Percentiles rank a stretch among this genome's conserved stretches.
These are phyloP conservation scores for Dendrobium chrysotoxum DNA, from an alignment of 106 monocot species.

Conservation along the genomic window DNA sequence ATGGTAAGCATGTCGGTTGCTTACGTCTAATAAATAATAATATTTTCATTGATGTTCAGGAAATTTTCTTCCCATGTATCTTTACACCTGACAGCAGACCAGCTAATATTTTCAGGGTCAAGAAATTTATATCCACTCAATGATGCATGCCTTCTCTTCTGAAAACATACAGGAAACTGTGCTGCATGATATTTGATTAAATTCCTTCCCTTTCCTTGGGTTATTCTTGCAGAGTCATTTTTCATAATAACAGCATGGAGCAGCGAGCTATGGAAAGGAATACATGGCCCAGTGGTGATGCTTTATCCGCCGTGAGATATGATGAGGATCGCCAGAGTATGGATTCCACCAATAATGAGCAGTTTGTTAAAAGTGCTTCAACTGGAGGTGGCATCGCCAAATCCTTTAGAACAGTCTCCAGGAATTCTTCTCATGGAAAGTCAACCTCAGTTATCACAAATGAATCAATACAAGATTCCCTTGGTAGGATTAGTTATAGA, in stretches of 20 bases:
- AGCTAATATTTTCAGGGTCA: background rate
- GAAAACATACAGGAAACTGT: background rate
- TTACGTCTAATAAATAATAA: background rate
- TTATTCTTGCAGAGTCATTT: background rate
- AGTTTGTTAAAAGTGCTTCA: constrained; percentile 12
- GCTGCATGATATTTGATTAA: background rate
- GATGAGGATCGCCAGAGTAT: background rate
- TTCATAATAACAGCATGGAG: background rate
- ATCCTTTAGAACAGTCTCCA: constrained; percentile 17
- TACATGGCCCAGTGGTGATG: background rate
- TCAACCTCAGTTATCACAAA: constrained; percentile 1
- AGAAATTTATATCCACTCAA: background rate
- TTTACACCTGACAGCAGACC: background rate
- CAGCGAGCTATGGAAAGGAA: background rate
- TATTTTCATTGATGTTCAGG: background rate
- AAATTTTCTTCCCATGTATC: background rate
- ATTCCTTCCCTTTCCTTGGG: background rate
- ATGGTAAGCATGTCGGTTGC: background rate
- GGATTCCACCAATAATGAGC: background rate
- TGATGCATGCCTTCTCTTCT: background rate
- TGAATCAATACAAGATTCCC: constrained; percentile 17
- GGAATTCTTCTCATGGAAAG: constrained; percentile 8
- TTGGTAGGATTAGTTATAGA: constrained; percentile 18
- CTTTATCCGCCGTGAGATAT: background rate
- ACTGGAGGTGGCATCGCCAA: background rate